Percentiles rank a stretch among this genome's conserved stretches.
Conservation (phyloP, 768 basidiomycete genomes). For the Lactarius sanguifluus region DNA sequence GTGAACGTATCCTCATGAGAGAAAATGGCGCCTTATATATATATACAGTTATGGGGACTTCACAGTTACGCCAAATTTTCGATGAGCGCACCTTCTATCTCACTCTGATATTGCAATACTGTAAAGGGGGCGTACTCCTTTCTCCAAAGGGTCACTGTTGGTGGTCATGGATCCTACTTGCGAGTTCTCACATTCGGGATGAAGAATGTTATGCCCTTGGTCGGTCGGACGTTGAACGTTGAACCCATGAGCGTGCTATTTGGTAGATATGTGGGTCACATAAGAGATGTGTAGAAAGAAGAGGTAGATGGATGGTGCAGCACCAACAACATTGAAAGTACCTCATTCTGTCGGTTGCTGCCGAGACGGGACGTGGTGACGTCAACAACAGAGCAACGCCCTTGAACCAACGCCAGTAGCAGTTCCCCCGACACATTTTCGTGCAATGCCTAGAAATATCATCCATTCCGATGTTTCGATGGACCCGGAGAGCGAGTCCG, state of each 20-base stretch:
- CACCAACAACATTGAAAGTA: too few species aligned
- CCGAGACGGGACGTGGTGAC: neutral
- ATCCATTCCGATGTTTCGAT: slow-evolving; percentile 27
- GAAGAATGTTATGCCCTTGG: neutral
- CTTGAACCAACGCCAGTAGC: neutral
- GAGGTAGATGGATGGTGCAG: neutral
- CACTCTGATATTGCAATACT: slow-evolving; percentile 11
- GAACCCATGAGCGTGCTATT: neutral
- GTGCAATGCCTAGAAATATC: slow-evolving; percentile 26
- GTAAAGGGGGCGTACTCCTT: slow-evolving; percentile 7
- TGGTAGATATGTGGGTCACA: neutral
- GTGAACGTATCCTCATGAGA: slow-evolving; percentile 5
- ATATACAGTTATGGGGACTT: neutral
- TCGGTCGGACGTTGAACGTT: too few species aligned
- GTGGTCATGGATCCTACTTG: neutral
- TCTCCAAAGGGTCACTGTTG: neutral
- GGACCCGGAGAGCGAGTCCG: slow-evolving; percentile 28
- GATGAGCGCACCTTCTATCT: slow-evolving; percentile 10
- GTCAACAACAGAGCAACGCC: neutral
- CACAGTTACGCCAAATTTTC: neutral
- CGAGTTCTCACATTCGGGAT: neutral
- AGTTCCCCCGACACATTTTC: neutral
- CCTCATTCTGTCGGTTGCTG: neutral
- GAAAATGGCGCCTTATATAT: slow-evolving; percentile 15
- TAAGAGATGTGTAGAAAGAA: neutral